Conservation (phyloP, 2,329 filamentous ascomycete genomes). For the Aureobasidium sp. region DNA sequence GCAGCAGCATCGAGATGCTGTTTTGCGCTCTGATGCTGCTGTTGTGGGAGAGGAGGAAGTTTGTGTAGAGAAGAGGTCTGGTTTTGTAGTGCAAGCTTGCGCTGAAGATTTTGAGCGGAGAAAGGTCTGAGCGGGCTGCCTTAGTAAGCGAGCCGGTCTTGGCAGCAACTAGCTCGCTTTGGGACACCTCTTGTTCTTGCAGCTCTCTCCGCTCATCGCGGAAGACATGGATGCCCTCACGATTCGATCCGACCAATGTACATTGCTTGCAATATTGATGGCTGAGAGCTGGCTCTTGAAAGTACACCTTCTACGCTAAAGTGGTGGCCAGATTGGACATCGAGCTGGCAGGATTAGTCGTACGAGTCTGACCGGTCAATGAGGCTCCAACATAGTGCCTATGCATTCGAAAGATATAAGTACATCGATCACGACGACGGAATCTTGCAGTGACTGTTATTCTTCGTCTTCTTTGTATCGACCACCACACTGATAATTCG, state of each 20-base stretch:
- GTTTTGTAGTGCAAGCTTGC: slow-evolving; percentile 13
- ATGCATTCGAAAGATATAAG: background rate
- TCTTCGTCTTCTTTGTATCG: background rate
- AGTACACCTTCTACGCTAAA: no score
- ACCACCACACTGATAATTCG: background rate
- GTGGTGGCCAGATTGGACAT: background rate
- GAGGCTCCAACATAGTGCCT: background rate
- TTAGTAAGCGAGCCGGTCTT: background rate
- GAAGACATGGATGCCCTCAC: background rate
- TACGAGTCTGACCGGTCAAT: background rate
- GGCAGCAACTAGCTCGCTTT: background rate
- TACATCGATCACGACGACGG: background rate
- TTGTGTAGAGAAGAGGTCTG: slow-evolving; percentile 1
- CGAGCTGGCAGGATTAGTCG: background rate
- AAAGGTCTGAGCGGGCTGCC: background rate
- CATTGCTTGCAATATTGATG: background rate
- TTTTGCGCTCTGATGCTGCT: slow-evolving; percentile 5
- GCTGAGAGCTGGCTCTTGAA: background rate
- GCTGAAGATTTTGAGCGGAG: slow-evolving; percentile 4
- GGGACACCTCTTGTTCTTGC: background rate
- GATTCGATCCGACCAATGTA: background rate
- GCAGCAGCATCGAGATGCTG: background rate
- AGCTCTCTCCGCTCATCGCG: background rate
- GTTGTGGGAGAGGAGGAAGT: background rate
- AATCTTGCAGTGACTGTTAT: background rate